Evolutionary conservation across 2,329 filamentous ascomycete genomes (phyloP), one percentile per base, ranked within the genome.

Genomic region (Lasiodiplodia gonubiensis): DNA sequence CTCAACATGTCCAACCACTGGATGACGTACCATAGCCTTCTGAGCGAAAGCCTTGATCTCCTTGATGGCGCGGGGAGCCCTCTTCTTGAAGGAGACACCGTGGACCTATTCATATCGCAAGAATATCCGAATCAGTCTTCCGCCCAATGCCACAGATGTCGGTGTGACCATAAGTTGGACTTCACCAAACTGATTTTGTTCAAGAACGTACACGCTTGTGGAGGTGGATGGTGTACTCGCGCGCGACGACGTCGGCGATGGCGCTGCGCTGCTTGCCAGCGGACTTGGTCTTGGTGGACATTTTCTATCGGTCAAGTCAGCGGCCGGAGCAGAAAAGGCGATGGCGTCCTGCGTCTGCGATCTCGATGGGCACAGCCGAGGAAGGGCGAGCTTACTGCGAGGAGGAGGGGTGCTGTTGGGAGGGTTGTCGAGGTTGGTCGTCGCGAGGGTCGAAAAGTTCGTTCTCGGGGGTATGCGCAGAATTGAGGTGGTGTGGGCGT

Each of bases 201-300:
- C 52, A 54, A 23, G 77, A 83, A 91, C 91, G 83, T 94, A 96
- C 92, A 86, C 94, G 92, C 92, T 97, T 98, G 92, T 99, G 95
- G 79, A 99, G 87, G 90, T 99, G 94, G 87, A 99, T 98, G 85
- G 95, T 99, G 90, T 99, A 99, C 89, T 99, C 96, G 89, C 95
- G 93, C 80, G 95, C 91, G 84, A 99, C 94, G 82, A 99, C 96
- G 86, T 99, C 94, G 85, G 93, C 90, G 85, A 99, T 97, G 87
- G 96, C 96, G 85, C 93, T 97, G 82, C 94, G 92, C 79, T 84
- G 82, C 87, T 90, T 91, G 82, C 84, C 85, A n/a, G 65, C 49
- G 73, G 75, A 74, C 74, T 81, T 77, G 54, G 74, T 70, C 72
- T 77, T 74, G 75, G 70, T 78, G 69, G 81, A 76, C 81, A 83